These are phyloP conservation scores for Cyclotella sp. DNA, from an alignment of 108 stramenopile species.

Conservation along the genomic window DNA sequence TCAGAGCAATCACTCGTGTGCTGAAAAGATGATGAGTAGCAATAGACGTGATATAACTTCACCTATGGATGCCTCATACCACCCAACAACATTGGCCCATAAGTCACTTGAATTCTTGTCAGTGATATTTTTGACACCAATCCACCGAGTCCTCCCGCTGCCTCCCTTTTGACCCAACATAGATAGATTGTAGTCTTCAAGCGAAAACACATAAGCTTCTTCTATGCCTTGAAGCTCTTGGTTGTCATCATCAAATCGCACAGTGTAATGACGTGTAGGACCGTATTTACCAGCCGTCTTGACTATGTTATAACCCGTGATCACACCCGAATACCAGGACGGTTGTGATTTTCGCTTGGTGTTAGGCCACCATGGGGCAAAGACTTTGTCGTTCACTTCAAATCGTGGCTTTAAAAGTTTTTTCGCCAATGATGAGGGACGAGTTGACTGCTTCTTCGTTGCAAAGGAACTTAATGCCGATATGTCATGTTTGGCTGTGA, in stretches of 20 bases:
- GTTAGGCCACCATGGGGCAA: constrained; percentile 9
- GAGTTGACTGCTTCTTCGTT: not conserved
- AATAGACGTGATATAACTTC: not conserved
- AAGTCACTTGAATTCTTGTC: constrained; percentile 14
- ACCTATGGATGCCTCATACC: constrained; percentile 31
- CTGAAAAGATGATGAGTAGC: not conserved
- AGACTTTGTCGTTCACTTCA: not conserved
- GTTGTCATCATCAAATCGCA: constrained; percentile 24
- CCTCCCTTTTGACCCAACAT: not conserved
- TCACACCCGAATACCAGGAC: not conserved
- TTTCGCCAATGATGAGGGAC: not conserved
- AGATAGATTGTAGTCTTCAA: constrained; percentile 5
- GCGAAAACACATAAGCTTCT: constrained; percentile 10
- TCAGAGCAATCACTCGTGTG: not conserved
- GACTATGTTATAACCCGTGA: not conserved
- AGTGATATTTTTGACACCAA: constrained; percentile 16
- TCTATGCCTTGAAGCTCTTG: not conserved
- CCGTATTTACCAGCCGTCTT: constrained; percentile 10
- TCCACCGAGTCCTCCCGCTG: constrained; percentile 1
- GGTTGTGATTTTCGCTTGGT: not conserved
- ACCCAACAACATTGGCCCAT: constrained; percentile 32
- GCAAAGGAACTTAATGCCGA: no score
- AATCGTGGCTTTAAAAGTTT: not conserved
- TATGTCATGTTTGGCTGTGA: no score
- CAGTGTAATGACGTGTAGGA: constrained; percentile 1